These are phyloP conservation scores for Puccinia triticina DNA, from an alignment of 1,284 basidiomycete genomes.

Conservation along the genomic window DNA sequence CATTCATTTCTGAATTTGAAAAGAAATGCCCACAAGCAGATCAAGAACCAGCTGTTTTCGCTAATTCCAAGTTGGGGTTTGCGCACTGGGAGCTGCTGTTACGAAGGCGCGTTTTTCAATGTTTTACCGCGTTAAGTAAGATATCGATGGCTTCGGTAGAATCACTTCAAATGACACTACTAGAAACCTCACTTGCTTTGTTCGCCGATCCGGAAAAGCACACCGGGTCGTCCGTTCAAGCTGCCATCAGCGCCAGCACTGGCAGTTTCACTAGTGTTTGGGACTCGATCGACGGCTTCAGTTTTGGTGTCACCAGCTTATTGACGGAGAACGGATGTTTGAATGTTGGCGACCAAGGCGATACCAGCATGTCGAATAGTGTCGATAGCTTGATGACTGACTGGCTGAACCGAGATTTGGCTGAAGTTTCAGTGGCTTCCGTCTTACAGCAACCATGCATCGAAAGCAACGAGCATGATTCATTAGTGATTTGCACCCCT, in stretches of 20 bases:
- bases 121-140: constrained; percentile 79
- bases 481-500: constrained; percentile 42
- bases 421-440: constrained; percentile 40
- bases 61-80: constrained; percentile 64
- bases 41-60: constrained; percentile 37
- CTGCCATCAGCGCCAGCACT: constrained; percentile 83
- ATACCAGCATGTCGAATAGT: constrained; percentile 1
- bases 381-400: constrained; percentile 27
- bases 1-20: constrained; percentile 47
- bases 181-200: constrained; percentile 80
- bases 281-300: constrained; percentile 85
- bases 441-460: constrained; percentile 50
- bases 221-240: constrained; percentile 80
- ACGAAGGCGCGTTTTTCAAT: constrained; percentile 82
- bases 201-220: constrained; percentile 77
- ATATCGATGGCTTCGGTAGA: constrained; percentile 72
- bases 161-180: constrained; percentile 73
- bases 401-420: constrained; percentile 50
- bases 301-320: constrained; percentile 83
- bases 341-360: constrained; percentile 20
- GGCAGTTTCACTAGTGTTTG: constrained; percentile 84
- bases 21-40: constrained; percentile 37
- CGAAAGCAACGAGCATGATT: constrained; percentile 49
- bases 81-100: constrained; percentile 81
- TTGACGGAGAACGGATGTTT: constrained; percentile 58